Evolutionary conservation across 1,139 yeast genomes (phyloP), one percentile per base, ranked within the genome.

Genomic region (Yarrowia galli): DNA sequence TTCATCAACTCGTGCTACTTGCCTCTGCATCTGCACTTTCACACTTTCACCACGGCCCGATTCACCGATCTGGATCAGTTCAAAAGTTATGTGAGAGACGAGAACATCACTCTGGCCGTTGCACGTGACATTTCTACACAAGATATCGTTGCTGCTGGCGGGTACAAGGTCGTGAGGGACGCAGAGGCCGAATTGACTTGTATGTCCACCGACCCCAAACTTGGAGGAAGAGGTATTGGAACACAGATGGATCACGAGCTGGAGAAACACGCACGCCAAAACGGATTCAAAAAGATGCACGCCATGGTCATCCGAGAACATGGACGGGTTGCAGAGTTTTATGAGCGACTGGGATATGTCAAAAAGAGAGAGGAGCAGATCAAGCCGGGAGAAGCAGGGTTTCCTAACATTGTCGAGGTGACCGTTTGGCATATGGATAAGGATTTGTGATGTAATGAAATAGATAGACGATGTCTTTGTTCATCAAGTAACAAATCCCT

Each of bases 221-320:
- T 46, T 12, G 38, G 45, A 35, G 66, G 66, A 22, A 6, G 25
- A 22, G 66, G 66, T 6, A 46, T 46, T 10, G 66, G 66, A 23
- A 46, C 54, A 1, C 46, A 36, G 18, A 61, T 61, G 66, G 40
- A 48, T 3, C 2, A 36, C 13, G 56, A 46, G 25, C 18, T 61
- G n/a, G 56, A 35, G 38, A 46, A 23, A 8, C 36, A 28, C 16
- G 66, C 66, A 6, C 54, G 45, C n/a, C n/a, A 46, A 12, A 46
- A 23, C 6, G 66, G 66, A 3, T 46, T 35, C 46, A 61, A 46
- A 22, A 35, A 22, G 36, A 61, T 61, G 23, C 36, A 35, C n/a
- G 54, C 56, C 45, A 61, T 48, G 38, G 66, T 61, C 4, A 61
- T 61, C 6, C 22, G 66, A 18, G 56, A 61, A 35, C 66, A 61